Base-by-base conservation (phyloP, 257 asterid species). In the Nicotiana paniculata region DNA sequence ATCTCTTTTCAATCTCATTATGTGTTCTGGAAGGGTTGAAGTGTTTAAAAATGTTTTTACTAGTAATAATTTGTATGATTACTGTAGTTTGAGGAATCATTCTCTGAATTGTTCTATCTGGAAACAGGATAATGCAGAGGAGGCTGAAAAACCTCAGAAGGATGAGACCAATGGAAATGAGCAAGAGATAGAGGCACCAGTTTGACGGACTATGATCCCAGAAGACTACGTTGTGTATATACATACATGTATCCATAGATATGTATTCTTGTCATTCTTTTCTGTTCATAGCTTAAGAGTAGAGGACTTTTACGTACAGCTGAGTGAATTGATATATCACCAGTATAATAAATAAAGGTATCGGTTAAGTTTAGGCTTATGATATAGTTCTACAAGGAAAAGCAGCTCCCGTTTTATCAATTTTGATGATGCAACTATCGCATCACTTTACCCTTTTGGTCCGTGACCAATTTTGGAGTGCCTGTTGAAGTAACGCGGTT, bases 51-150 rank as follows among this genome's bases (percentile, higher is more conserved):
- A 43, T 15, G 26, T 54, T 43, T 26, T 15, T 28, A 17, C 70
- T 4, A 54, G 24, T 39, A 26, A 13, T 32, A 57, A 1, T 16
- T 17, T 28, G 46, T 82, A 54, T 82, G 69, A 76, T 69, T 30
- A 30, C 28, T 0, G 17, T 59, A 9, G n/a, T 51, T 9, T 35
- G 61, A 43, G 15, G 48, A 28, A 67, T 59, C 6, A 24, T 58
- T 32, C 17, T 3, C 48, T 61, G 30, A 30, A 43, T 7, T 64
- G 15, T 72, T 79, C 61, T 43, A 78, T 75, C 82, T 62, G 66
- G 84, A 81, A 84, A 81, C 90, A 92, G 92, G 95, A 81, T 54
- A 83, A 79, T 43, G 82, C 61, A 21, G 89, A 62, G 82, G 93
- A 85, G 57, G 46, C 54, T 24, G 90, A 85, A 78, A 87, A 85